Conservation (phyloP, 495 filamentous ascomycete genomes). For the Penicillium manginii region DNA sequence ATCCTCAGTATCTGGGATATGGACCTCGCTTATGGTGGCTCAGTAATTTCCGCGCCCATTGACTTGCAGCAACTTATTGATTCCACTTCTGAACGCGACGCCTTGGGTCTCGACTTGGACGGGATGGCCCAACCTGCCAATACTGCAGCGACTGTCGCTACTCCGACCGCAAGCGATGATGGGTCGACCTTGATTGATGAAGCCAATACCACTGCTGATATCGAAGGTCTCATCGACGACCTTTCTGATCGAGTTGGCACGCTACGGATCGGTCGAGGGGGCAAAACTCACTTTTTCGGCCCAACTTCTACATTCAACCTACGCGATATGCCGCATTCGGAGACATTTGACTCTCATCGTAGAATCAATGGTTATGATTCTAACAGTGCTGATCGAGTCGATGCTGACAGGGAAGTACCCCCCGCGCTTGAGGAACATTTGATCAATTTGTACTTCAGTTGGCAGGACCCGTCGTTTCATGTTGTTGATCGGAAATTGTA, state of each 20-base stretch:
- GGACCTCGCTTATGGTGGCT: background rate
- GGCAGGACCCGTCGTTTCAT: slow-evolving; percentile 41
- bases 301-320: slow-evolving; percentile 32
- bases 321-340: slow-evolving; percentile 12
- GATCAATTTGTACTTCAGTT: slow-evolving; percentile 39
- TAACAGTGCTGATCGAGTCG: slow-evolving; percentile 12
- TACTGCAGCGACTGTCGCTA: background rate
- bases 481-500: slow-evolving; percentile 34
- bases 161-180: background rate
- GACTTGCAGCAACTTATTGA: slow-evolving; percentile 1
- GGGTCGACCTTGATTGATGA: background rate
- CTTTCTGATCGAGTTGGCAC: slow-evolving; percentile 34
- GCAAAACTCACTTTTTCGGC: slow-evolving; percentile 17
- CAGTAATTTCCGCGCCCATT: background rate
- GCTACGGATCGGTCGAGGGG: slow-evolving; percentile 25
- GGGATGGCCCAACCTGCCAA: background rate
- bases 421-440: slow-evolving; percentile 35
- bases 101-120: background rate
- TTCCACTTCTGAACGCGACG: background rate
- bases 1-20: slow-evolving; percentile 9
- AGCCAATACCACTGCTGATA: background rate
- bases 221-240: slow-evolving; percentile 19
- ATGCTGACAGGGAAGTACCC: slow-evolving; percentile 20
- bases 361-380: background rate
- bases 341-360: slow-evolving; percentile 6